Base-by-base conservation (phyloP, 495 filamentous ascomycete species). In the Ramalina intermedia region DNA sequence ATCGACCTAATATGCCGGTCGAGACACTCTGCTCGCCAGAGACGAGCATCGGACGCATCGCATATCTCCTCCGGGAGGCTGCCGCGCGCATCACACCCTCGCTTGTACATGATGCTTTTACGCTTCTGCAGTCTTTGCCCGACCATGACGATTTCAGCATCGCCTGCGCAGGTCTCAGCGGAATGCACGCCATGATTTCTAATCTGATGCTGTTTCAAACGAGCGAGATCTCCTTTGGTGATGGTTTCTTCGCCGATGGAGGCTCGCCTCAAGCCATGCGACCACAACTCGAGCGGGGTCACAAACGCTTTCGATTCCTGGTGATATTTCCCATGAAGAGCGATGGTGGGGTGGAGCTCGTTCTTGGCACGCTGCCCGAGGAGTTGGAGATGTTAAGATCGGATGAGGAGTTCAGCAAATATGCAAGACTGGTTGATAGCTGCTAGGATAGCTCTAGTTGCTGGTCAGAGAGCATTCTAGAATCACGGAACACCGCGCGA, bases 291-390 rank as follows among this genome's bases (percentile, higher is more conserved):
- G 63, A 61, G 42, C 53, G 62, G 21, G 46, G 48, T 12, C 43
- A 57, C 42, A 45, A 51, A 5, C 27, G 27, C 7, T 33, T 33
- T 33, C 27, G 27, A 33, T 33, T 63, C 40, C 42, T 58, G 23
- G 44, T 63, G 35, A 58, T 66, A 36, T 53, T 48, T 39, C 63
- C 63, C 4, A 52, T 62, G 55, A 61, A 43, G 50, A 45, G 49
- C 5, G 62, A 66, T 59, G 61, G 63, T 11, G 59, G 58, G 13
- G 57, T 66, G 41, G 63, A 66, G 47, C 51, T 66, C 9, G 46
- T 50, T 17, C 41, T 66, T 2, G 62, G 62, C n/a, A 62, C 54
- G 14, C 37, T 51, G 21, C 58, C 62, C 2, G 60, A 64, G 55
- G 63, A 64, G 54, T 42, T 66, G 41, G 52, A 56, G 16, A 59